These are phyloP conservation scores for Tubosaeta brunneosetosa DNA, from an alignment of 768 basidiomycete species.

Conservation along the genomic window DNA sequence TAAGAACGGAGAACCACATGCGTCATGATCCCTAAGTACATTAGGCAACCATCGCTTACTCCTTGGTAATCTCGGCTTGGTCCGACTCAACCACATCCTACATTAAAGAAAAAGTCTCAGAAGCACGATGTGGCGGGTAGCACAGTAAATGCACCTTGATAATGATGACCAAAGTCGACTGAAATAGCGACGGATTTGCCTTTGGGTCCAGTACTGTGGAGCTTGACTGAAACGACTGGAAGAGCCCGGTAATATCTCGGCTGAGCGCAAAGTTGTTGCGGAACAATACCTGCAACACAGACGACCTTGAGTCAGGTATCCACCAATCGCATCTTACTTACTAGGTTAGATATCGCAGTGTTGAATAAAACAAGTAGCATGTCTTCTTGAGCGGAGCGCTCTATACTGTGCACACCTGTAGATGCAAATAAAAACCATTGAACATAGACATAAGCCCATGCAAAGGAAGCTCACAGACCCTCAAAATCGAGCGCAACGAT, in stretches of 20 bases:
- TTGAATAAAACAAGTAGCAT: too few species aligned
- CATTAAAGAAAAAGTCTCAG: background rate
- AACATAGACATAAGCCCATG: background rate
- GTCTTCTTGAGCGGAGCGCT: constrained; percentile 14
- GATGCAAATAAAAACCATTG: constrained; percentile 7
- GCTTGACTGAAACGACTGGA: constrained; percentile 60
- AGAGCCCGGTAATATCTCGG: constrained; percentile 55
- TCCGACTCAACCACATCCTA: constrained; percentile 65
- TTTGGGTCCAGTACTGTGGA: constrained; percentile 54
- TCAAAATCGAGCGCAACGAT: too few species aligned
- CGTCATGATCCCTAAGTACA: background rate
- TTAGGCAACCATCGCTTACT: constrained; percentile 34
- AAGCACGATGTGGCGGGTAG: background rate
- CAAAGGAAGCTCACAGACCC: constrained; percentile 29
- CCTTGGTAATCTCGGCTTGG: constrained; percentile 51
- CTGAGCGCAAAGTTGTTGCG: constrained; percentile 40
- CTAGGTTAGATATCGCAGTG: constrained; percentile 44
- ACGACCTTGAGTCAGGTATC: background rate
- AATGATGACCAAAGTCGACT: constrained; percentile 32
- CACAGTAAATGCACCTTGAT: constrained; percentile 35
- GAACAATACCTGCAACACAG: constrained; percentile 35
- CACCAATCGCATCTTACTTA: constrained; percentile 35
- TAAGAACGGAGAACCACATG: constrained; percentile 12
- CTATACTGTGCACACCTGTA: constrained; percentile 56
- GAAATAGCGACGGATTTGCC: constrained; percentile 54